Conservation (phyloP, 495 filamentous ascomycete species). For the Oidiodendron maius region DNA sequence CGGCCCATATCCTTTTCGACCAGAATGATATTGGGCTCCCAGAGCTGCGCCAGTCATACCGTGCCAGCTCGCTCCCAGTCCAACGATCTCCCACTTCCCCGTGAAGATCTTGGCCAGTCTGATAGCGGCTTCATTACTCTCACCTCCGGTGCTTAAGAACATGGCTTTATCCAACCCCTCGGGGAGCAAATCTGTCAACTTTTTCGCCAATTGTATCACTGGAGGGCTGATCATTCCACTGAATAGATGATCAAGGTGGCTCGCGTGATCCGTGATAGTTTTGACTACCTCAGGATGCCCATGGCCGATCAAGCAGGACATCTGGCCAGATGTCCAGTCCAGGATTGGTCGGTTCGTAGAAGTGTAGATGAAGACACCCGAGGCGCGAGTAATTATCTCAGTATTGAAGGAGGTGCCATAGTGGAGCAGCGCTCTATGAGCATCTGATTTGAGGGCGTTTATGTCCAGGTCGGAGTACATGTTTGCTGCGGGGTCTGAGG, state of each 20-base stretch:
- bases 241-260: constrained; percentile 35
- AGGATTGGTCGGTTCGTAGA: constrained; percentile 57
- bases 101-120: constrained; percentile 56
- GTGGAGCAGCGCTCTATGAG: neutral
- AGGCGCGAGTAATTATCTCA: constrained; percentile 9
- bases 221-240: constrained; percentile 38
- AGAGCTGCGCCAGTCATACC: constrained; percentile 40
- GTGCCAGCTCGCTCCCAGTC: constrained; percentile 46
- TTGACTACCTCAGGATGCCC: constrained; percentile 34
- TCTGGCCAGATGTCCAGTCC: constrained; percentile 53
- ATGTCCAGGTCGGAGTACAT: neutral
- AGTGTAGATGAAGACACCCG: constrained; percentile 22
- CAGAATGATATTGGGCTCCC: constrained; percentile 40
- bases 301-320: constrained; percentile 44
- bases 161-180: constrained; percentile 34
- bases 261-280: constrained; percentile 30
- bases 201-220: constrained; percentile 34
- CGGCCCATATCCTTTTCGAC: constrained; percentile 40
- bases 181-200: constrained; percentile 33
- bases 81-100: constrained; percentile 52
- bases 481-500: no score
- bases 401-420: neutral
- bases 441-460: neutral
- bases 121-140: constrained; percentile 60
- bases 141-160: constrained; percentile 56